Percentiles rank a stretch among this genome's conserved stretches.
Evolutionary conservation across 1,284 basidiomycete genomes (phyloP).

Genomic region (Boletus subluridellus): DNA sequence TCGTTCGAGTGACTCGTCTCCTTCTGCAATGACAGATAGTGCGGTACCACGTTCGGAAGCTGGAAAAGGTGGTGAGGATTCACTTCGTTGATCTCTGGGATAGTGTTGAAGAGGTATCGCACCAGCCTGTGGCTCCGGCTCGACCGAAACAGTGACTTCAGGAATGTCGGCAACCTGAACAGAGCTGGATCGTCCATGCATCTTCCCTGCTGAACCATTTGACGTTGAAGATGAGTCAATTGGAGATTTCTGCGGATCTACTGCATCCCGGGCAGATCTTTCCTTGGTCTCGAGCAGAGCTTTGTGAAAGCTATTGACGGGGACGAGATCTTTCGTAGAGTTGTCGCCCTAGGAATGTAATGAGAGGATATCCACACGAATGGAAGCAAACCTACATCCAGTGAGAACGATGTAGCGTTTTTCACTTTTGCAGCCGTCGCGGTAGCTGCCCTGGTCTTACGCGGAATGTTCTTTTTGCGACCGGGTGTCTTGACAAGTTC

Average conservation of each 20-base stretch:
- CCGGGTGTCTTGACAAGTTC: constrained; percentile 82
- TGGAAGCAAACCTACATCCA: constrained; percentile 42
- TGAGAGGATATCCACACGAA: constrained; percentile 1
- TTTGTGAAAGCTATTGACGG: constrained; percentile 51
- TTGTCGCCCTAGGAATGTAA: constrained; percentile 31
- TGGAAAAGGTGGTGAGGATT: constrained; percentile 6
- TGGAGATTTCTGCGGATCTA: not conserved
- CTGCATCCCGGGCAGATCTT: constrained; percentile 13
- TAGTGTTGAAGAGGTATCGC: not conserved
- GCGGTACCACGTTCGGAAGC: constrained; percentile 32
- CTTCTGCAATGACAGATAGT: constrained; percentile 69
- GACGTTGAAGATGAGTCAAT: not conserved
- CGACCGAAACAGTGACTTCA: constrained; percentile 4
- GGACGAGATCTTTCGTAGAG: constrained; percentile 39
- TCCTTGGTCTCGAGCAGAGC: constrained; percentile 44
- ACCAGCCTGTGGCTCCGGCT: constrained; percentile 4
- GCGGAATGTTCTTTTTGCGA: constrained; percentile 55
- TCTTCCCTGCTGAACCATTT: not conserved
- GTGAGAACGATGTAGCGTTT: constrained; percentile 37
- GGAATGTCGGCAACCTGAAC: constrained; percentile 7
- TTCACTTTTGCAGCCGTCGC: constrained; percentile 46
- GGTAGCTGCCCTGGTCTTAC: constrained; percentile 46
- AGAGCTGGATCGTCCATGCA: not conserved
- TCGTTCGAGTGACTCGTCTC: constrained; percentile 54
- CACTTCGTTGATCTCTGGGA: constrained; percentile 1